Percentiles rank a stretch among this genome's conserved stretches.
These are phyloP conservation scores for Marasmius fiardii DNA, from an alignment of 1,284 basidiomycete genomes.

Conservation along the genomic window DNA sequence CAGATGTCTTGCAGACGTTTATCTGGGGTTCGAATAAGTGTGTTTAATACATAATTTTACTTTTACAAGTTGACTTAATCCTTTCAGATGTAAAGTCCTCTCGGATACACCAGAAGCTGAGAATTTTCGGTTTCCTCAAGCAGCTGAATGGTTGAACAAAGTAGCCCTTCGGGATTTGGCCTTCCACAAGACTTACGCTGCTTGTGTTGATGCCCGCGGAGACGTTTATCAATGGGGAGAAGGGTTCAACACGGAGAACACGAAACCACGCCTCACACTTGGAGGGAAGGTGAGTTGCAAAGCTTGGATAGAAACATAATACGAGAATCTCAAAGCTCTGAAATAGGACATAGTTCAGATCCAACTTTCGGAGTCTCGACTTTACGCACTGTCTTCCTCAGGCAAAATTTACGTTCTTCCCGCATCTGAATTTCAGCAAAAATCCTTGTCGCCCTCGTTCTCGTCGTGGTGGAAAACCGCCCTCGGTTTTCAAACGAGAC, in stretches of 20 bases:
- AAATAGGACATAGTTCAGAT: constrained; percentile 66
- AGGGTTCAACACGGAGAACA: constrained; percentile 43
- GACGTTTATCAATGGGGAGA: constrained; percentile 90
- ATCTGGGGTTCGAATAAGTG: constrained; percentile 63
- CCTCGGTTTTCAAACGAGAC: constrained; percentile 58
- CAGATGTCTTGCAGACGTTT: constrained; percentile 34
- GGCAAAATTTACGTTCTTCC: constrained; percentile 75
- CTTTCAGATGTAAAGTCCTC: constrained; percentile 41
- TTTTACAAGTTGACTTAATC: constrained; percentile 1
- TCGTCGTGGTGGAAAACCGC: constrained; percentile 52
- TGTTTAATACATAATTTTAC: constrained; percentile 13
- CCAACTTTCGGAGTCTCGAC: constrained; percentile 51
- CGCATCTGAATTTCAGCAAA: constrained; percentile 44
- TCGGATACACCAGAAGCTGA: constrained; percentile 31
- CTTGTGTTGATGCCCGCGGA: constrained; percentile 82
- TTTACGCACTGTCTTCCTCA: constrained; percentile 73
- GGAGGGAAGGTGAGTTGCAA: constrained; percentile 62
- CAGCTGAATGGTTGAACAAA: constrained; percentile 54
- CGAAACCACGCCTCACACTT: constrained; percentile 49
- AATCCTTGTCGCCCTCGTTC: constrained; percentile 34
- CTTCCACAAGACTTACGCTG: constrained; percentile 73
- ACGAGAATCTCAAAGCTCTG: neutral
- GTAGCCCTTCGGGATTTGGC: constrained; percentile 76
- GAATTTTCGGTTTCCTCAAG: constrained; percentile 43
- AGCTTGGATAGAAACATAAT: neutral